Percentiles rank a stretch among this genome's conserved stretches.
These are phyloP conservation scores for Lyophyllum semitale DNA, from an alignment of 768 basidiomycete genomes.

Conservation along the genomic window DNA sequence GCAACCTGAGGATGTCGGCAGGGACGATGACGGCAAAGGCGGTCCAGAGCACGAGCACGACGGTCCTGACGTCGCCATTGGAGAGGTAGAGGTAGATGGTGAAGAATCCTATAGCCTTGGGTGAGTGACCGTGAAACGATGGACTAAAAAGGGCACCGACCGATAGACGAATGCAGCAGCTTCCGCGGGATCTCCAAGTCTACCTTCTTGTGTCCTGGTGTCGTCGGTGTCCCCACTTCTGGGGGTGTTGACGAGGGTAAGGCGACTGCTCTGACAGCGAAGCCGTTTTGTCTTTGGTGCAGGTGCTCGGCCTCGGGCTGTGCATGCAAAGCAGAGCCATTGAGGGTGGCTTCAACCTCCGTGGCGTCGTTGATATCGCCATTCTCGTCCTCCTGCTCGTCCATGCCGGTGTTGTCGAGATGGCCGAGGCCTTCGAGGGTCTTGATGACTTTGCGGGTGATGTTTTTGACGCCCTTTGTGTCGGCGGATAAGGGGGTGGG, in stretches of 20 bases:
- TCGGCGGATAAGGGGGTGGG: slow-evolving; percentile 34
- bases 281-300: slow-evolving; percentile 3
- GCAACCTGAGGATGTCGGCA: slow-evolving; percentile 76
- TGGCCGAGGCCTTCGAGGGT: slow-evolving; percentile 48
- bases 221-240: slow-evolving; percentile 15
- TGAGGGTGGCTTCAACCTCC: slow-evolving; percentile 23
- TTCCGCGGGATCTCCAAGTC: slow-evolving; percentile 95
- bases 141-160: slow-evolving; percentile 41
- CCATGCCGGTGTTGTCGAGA: slow-evolving; percentile 33
- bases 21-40: slow-evolving; percentile 69
- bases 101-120: slow-evolving; percentile 36
- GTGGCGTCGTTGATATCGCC: slow-evolving; percentile 26
- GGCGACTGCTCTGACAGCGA: background rate
- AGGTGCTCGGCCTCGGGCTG: background rate
- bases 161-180: slow-evolving; percentile 84
- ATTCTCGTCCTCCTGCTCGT: slow-evolving; percentile 35
- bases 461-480: slow-evolving; percentile 44
- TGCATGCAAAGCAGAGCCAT: slow-evolving; percentile 5
- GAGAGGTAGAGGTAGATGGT: slow-evolving; percentile 43
- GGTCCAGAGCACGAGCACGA: slow-evolving; percentile 64
- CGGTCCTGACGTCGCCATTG: slow-evolving; percentile 62
- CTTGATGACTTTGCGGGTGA: slow-evolving; percentile 50
- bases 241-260: background rate
- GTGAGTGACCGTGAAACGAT: slow-evolving; percentile 4
- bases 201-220: slow-evolving; percentile 37